Base-by-base conservation (phyloP, 441 rosid genomes). In the Codiaeum variegatum region DNA sequence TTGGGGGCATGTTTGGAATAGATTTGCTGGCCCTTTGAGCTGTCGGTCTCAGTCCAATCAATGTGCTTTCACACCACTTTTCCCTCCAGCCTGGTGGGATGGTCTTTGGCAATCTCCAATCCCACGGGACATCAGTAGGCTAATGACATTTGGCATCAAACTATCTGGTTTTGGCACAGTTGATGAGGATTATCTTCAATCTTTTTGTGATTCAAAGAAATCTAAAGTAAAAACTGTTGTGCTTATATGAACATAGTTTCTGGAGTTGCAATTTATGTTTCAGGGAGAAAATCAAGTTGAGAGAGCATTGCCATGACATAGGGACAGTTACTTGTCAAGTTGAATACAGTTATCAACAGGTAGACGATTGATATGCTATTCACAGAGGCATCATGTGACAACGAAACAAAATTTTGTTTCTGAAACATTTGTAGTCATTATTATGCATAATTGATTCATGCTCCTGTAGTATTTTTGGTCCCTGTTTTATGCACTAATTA, bases 51-150 rank as follows among this genome's bases (percentile, higher is more conserved):
- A 94, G 74, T 58, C 89, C 19, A 76, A 88, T 73, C 98, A 94
- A 79, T 92, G 98, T 40, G 97, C 98, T 19, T 78, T 76, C 79
- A 87, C 98, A 0, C 97, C 98, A 0, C 91, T 94, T 38, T 89
- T 92, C 62, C 96, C 98, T 72, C 98, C 92, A 0, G 97, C 94
- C 67, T 94, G 98, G 98, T 94, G 97, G 97, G 99, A 92, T 58
- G 90, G 97, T 67, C 82, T 88, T 28, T 94, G 98, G 98, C 98
- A 91, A 77, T 94, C 97, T 0, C 99, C 99, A 1, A 83, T 91
- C 32, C 83, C 85, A 3, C 87, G 94, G 2, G 97, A 94, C 66
- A 66, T 88, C 66, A 87, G 79, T 4, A 79, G 84, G 82, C 73
- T 94, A 76, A 87, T 82, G 49, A 78, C 82, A 51, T 91, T 79